Conservation (phyloP, 352 stramenopile species). For the Globisporangium parvum region DNA sequence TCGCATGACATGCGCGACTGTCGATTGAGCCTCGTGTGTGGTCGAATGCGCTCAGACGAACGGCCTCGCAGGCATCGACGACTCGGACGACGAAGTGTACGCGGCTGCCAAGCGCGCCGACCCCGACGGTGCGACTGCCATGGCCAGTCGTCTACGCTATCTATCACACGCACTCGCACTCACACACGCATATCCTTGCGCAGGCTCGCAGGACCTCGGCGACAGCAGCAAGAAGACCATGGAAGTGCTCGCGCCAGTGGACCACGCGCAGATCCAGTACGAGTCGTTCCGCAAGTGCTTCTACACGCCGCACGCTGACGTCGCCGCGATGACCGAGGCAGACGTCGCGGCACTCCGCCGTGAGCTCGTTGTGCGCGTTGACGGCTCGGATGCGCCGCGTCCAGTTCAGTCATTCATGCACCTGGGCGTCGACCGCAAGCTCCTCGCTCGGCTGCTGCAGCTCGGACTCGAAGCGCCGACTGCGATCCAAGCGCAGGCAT, state of each 20-base stretch:
- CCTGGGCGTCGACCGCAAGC: slow-evolving; percentile 55
- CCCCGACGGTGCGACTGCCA: slow-evolving; percentile 7
- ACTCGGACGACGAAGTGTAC: slow-evolving; percentile 82
- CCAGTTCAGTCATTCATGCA: slow-evolving; percentile 79
- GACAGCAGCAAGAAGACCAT: slow-evolving; percentile 49
- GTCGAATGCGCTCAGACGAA: slow-evolving; percentile 15
- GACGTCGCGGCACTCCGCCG: slow-evolving; percentile 36
- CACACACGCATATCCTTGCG: no score
- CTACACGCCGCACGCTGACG: slow-evolving; percentile 50
- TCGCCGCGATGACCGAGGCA: slow-evolving; percentile 20
- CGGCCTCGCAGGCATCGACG: slow-evolving; percentile 11
- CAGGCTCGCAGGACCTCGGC: slow-evolving; percentile 17
- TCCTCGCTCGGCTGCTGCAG: slow-evolving; percentile 66
- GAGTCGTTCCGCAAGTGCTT: slow-evolving; percentile 81
- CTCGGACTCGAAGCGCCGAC: slow-evolving; percentile 69
- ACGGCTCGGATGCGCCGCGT: slow-evolving; percentile 38
- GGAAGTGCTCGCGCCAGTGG: slow-evolving; percentile 61
- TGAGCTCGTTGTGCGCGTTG: slow-evolving; percentile 45
- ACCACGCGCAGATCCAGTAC: slow-evolving; percentile 68
- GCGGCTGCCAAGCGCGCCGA: slow-evolving; percentile 45
- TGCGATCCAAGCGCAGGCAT: slow-evolving; percentile 77
- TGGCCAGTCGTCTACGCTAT: background rate
- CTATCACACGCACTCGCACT: background rate
- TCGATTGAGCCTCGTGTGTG: background rate
- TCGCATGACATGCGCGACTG: background rate